phyloP scores from a whole-genome alignment of 768 basidiomycete species.

The Tephrocybe sp. region DNA sequence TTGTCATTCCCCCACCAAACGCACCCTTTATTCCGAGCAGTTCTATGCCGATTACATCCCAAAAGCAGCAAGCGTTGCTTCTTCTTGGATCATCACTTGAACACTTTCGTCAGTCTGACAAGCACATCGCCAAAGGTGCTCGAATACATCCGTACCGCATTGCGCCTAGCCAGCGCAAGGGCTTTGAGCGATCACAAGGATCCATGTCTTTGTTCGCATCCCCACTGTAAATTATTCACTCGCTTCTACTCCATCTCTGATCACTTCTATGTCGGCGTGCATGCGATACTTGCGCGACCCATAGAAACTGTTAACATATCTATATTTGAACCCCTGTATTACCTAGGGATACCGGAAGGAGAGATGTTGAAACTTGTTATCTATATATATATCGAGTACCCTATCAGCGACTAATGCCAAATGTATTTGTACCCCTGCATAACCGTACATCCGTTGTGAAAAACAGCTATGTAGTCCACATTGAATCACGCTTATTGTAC shows the following conservation, averaged over 20 bases:
- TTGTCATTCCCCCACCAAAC: slow-evolving; percentile 38
- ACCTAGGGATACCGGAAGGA: not conserved
- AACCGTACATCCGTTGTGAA: not conserved
- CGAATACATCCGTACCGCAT: slow-evolving; percentile 59
- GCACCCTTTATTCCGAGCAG: slow-evolving; percentile 21
- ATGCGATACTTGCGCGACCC: not conserved
- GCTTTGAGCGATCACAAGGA: slow-evolving; percentile 4
- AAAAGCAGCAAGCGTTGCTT: slow-evolving; percentile 35
- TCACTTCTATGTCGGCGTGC: no score
- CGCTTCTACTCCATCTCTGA: no score
- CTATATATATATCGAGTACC: not conserved
- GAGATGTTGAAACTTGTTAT: not conserved
- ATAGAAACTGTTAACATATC: slow-evolving; percentile 10
- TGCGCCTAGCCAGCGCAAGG: slow-evolving; percentile 20
- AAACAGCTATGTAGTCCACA: no score
- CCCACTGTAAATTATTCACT: slow-evolving; percentile 3
- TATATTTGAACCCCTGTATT: slow-evolving; percentile 17
- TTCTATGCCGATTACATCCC: slow-evolving; percentile 8
- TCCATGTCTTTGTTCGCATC: not conserved
- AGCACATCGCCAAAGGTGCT: slow-evolving; percentile 41
- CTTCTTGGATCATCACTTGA: slow-evolving; percentile 49
- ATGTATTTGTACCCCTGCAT: slow-evolving; percentile 6
- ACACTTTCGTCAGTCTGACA: slow-evolving; percentile 41
- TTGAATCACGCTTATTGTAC: no score
- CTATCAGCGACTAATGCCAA: not conserved